Evolutionary conservation across 1,139 yeast genomes (phyloP).

Genomic region (Pichia sp.): DNA sequence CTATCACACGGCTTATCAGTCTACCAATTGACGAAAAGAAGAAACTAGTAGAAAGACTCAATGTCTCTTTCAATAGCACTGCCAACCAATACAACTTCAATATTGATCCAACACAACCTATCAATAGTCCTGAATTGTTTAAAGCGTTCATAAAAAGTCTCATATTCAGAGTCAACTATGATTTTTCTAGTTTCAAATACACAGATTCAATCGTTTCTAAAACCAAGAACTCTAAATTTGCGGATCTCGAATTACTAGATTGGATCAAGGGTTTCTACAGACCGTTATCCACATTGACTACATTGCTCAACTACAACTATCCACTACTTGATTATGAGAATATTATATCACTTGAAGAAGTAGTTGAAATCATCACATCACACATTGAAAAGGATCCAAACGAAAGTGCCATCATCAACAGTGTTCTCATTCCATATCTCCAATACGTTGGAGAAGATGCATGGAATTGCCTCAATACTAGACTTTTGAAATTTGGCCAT

Average conservation of each 20-base stretch:
- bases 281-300: conserved; percentile 23
- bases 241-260: conserved; percentile 15
- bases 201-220: conserved; percentile 3
- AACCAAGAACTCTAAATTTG: conserved; percentile 7
- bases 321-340: conserved; percentile 24
- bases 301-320: conserved; percentile 12
- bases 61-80: neutral
- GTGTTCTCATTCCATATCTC: conserved; percentile 23
- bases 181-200: conserved; percentile 16
- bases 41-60: neutral
- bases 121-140: conserved; percentile 9
- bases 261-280: conserved; percentile 27
- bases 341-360: conserved; percentile 19
- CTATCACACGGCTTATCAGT: neutral
- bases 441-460: conserved; percentile 15
- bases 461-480: conserved; percentile 22
- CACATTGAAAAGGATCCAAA: neutral
- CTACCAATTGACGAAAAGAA: conserved; percentile 3
- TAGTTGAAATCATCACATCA: conserved; percentile 20
- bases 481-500: conserved; percentile 22
- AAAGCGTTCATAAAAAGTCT: conserved; percentile 23
- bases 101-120: neutral
- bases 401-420: conserved; percentile 12
- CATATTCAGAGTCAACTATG: conserved; percentile 21
- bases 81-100: conserved; percentile 10